phyloP scores from a whole-genome alignment of 208 protist species.

The Trypanosoma cruzi region DNA sequence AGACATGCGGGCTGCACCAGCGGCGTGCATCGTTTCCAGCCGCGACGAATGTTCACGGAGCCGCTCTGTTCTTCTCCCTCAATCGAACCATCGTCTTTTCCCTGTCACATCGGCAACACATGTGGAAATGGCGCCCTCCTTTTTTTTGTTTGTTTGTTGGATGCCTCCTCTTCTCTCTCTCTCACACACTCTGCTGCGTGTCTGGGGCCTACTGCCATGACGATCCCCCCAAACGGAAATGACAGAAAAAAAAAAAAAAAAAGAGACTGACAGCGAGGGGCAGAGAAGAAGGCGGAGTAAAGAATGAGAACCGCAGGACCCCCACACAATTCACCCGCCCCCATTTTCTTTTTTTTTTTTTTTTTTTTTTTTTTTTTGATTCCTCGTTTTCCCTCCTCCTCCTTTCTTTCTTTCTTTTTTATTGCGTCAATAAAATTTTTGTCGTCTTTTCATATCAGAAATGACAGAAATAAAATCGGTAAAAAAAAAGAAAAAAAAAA shows the following conservation, averaged over 20 bases:
- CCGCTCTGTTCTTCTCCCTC: conserved; percentile 49
- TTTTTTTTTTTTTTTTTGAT: neutral
- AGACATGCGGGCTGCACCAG: conserved; percentile 44
- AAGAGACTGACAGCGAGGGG: too few relatives aligned
- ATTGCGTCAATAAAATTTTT: neutral
- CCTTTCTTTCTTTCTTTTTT: neutral
- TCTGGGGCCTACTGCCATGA: neutral
- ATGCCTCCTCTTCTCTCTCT: too few relatives aligned
- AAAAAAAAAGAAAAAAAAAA: conserved; percentile 9
- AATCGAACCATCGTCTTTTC: conserved; percentile 37
- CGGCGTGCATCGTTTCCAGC: conserved; percentile 57
- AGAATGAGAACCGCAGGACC: too few relatives aligned
- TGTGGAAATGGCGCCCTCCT: neutral
- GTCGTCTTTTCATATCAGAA: too few relatives aligned
- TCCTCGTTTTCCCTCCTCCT: neutral
- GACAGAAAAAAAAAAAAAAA: too few relatives aligned
- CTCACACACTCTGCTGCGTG: neutral
- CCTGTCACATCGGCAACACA: neutral
- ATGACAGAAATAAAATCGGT: too few relatives aligned
- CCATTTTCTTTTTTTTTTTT: neutral
- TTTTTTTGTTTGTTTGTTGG: neutral
- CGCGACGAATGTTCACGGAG: conserved; percentile 46
- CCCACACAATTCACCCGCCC: too few relatives aligned
- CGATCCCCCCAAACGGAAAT: neutral
- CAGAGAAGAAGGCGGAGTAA: too few relatives aligned